phyloP scores from a whole-genome alignment of 1,139 yeast genomes.

The Suhomyces bokatorum region DNA sequence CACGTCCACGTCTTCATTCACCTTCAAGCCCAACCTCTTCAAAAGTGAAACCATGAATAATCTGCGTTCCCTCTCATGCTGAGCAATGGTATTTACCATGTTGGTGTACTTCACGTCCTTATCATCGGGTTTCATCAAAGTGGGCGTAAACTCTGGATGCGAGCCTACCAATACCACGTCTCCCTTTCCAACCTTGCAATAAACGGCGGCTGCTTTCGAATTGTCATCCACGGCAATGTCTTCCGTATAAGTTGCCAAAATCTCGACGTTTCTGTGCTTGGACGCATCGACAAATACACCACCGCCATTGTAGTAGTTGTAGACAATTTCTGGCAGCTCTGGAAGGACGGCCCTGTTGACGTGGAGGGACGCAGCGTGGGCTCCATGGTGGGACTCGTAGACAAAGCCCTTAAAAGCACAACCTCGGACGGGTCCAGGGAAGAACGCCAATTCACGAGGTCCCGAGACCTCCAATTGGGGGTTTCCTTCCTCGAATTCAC shows the following conservation, averaged over 20 bases:
- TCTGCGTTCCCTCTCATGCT: constrained; percentile 48
- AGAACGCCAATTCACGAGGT: constrained; percentile 73
- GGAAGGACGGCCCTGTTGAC: constrained; percentile 34
- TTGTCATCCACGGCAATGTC: constrained; percentile 36
- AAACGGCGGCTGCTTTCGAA: constrained; percentile 69
- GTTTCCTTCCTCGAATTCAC: constrained; percentile 83
- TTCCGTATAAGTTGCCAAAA: constrained; percentile 67
- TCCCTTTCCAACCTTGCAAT: constrained; percentile 72
- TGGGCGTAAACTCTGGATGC: constrained; percentile 84
- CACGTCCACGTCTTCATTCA: constrained; percentile 49
- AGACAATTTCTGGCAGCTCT: constrained; percentile 24
- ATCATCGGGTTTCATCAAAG: constrained; percentile 37
- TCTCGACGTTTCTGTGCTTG: constrained; percentile 56
- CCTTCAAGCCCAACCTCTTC: constrained; percentile 63
- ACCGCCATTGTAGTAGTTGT: constrained; percentile 81
- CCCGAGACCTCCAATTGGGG: constrained; percentile 78
- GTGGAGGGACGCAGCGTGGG: constrained; percentile 55
- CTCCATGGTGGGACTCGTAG: constrained; percentile 76
- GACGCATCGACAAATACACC: constrained; percentile 79
- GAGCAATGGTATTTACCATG: constrained; percentile 39
- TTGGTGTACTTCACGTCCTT: constrained; percentile 29
- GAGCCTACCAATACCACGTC: constrained; percentile 77
- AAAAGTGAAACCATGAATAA: constrained; percentile 59
- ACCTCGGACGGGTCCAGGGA: constrained; percentile 82
- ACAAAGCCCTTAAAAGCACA: constrained; percentile 78